Evolutionary conservation across 495 filamentous ascomycete genomes (phyloP), one percentile per base, ranked within the genome.

Genomic region (Trichocladium uniseriatum): DNA sequence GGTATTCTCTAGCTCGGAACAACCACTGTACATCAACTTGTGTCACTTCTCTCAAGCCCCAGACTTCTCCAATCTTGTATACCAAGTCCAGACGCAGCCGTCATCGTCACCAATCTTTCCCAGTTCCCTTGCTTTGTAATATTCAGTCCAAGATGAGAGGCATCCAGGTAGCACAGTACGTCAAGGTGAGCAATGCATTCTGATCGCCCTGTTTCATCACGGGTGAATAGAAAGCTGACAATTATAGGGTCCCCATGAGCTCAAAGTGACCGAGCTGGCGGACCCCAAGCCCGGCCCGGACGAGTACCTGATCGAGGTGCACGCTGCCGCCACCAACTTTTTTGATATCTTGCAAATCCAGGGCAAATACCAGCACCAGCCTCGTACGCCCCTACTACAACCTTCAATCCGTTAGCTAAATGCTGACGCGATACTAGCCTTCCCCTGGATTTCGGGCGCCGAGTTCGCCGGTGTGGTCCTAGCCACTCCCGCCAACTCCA

Each of bases 301-400:
- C 60, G 79, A 94, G 72, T 97, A 96, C 68, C 77, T 94, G 51
- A 83, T 97, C 65, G 78, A 81, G 63, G 83, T 97, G 62, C 87
- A 90, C 68, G 90, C 91, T 38, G 75, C 83, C 9, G 90, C 87
- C 21, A 84, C 87, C 55, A 96, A 96, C 69, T 97, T 95, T 79
- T 96, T 95, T 72, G 91, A 96, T 63, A 81, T 90, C 48, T 76
- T 95, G 45, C 89, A 95, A 58, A 89, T 94, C 62, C 81, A 81
- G 53, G 89, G 89, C 39, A 83, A 83, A 66, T 82, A 82, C 58
- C 79, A 88, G 70, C 73, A 75, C 41, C 75, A 78, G 45, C 77
- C 77, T n/a, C 72, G 72, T 75, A 60, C 11, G 62, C 13, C 27
- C 27, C 27, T 29, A 27, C 24, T 32, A 14, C 31, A 5, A 6